These are phyloP conservation scores for Solioccasus polychromus DNA, from an alignment of 768 basidiomycete genomes.

Conservation along the genomic window DNA sequence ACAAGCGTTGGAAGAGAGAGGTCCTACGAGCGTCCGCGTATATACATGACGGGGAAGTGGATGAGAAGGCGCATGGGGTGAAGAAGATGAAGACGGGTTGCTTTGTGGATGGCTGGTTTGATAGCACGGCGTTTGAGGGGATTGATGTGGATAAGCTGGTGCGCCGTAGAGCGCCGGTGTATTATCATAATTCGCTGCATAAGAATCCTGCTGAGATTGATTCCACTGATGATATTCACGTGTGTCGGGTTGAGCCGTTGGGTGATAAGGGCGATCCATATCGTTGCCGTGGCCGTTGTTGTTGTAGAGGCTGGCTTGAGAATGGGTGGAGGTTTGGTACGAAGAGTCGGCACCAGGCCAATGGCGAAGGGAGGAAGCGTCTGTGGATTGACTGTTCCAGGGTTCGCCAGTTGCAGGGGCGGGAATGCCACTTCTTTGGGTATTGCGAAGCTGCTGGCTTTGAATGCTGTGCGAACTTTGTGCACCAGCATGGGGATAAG, in stretches of 20 bases:
- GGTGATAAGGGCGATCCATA: constrained; percentile 32
- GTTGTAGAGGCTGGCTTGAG: constrained; percentile 24
- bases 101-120: constrained; percentile 25
- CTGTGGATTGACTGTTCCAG: constrained; percentile 23
- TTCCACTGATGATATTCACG: constrained; percentile 35
- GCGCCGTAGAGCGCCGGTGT: constrained; percentile 21
- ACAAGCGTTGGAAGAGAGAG: constrained; percentile 82
- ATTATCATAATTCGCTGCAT: constrained; percentile 27
- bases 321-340: constrained; percentile 32
- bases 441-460: constrained; percentile 46
- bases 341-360: constrained; percentile 44
- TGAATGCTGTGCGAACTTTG: constrained; percentile 41
- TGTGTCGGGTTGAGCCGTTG: constrained; percentile 36
- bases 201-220: constrained; percentile 24
- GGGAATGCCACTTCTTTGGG: constrained; percentile 23
- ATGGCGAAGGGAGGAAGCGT: constrained; percentile 44
- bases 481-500: constrained; percentile 37
- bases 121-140: constrained; percentile 31
- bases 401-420: constrained; percentile 13
- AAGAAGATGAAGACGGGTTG: constrained; percentile 23
- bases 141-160: constrained; percentile 27
- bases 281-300: constrained; percentile 40
- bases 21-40: constrained; percentile 87
- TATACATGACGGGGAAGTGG: constrained; percentile 67
- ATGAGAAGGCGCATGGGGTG: constrained; percentile 33